These are phyloP conservation scores for Phaeotremella fagi DNA, from an alignment of 768 basidiomycete species.

Conservation along the genomic window DNA sequence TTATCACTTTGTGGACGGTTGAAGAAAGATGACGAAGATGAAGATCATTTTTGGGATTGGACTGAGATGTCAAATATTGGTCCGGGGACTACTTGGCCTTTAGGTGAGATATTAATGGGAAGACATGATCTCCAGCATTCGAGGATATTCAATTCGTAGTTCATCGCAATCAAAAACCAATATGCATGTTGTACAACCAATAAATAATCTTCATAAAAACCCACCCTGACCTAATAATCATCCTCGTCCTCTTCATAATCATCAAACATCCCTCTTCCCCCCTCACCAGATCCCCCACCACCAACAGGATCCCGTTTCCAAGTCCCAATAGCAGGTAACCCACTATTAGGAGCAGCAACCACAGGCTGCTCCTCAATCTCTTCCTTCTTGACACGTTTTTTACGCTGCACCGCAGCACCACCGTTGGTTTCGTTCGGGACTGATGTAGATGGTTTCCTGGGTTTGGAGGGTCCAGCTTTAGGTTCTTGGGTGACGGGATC, in stretches of 20 bases:
- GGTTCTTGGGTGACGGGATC: conserved; percentile 76
- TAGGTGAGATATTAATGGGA: conserved; percentile 84
- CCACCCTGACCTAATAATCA: conserved; percentile 34
- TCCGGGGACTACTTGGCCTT: conserved; percentile 89
- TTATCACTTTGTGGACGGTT: conserved; percentile 7
- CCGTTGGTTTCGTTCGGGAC: conserved; percentile 6
- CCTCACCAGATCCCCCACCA: conserved; percentile 48
- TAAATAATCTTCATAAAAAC: not conserved
- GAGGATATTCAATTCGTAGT: conserved; percentile 74
- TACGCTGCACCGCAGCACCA: conserved; percentile 8
- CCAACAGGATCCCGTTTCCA: conserved; percentile 32
- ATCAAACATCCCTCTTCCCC: conserved; percentile 47
- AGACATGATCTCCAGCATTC: conserved; percentile 94
- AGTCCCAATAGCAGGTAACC: conserved; percentile 27
- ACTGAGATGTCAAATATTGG: conserved; percentile 51
- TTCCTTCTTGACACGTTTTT: conserved; percentile 19
- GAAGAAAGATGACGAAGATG: conserved; percentile 53
- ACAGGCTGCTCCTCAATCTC: not conserved
- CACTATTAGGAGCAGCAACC: not conserved
- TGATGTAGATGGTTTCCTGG: conserved; percentile 5
- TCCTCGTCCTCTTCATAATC: conserved; percentile 48
- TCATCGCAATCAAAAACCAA: not conserved
- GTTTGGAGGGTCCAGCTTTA: conserved; percentile 10
- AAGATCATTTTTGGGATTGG: conserved; percentile 28
- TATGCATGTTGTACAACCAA: not conserved